Percentiles rank a stretch among this genome's conserved stretches.
phyloP scores from a whole-genome alignment of 495 filamentous ascomycete genomes.

The Penicillium malachiteum region DNA sequence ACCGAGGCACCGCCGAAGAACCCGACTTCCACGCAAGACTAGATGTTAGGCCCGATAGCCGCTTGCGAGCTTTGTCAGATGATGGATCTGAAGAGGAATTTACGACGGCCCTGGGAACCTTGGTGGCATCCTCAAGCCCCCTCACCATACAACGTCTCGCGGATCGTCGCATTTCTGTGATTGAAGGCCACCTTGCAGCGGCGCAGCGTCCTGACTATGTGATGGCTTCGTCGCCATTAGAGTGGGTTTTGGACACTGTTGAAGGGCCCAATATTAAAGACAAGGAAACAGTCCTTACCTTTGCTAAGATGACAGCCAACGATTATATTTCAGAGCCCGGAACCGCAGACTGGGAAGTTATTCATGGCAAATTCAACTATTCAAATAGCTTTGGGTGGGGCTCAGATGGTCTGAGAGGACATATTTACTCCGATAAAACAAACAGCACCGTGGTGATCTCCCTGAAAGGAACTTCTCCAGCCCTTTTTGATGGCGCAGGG shows the following conservation, averaged over 20 bases:
- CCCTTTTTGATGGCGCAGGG: constrained; percentile 90
- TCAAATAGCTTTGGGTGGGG: constrained; percentile 88
- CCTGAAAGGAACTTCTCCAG: constrained; percentile 85
- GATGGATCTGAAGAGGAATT: constrained; percentile 53
- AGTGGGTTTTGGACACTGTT: constrained; percentile 83
- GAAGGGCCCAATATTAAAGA: constrained; percentile 79
- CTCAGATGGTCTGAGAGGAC: constrained; percentile 82
- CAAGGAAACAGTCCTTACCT: constrained; percentile 76
- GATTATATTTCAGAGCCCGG: constrained; percentile 77
- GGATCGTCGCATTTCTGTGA: constrained; percentile 70
- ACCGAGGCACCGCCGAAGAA: constrained; percentile 75
- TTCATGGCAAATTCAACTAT: constrained; percentile 76
- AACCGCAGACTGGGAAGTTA: constrained; percentile 78
- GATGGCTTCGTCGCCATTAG: constrained; percentile 59
- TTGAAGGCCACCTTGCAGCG: constrained; percentile 72
- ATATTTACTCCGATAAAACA: constrained; percentile 82
- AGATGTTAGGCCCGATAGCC: constrained; percentile 65
- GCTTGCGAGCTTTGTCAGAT: constrained; percentile 63
- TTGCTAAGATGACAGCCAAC: constrained; percentile 84
- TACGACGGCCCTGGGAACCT: constrained; percentile 21
- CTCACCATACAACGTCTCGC: constrained; percentile 74
- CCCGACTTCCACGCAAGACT: constrained; percentile 71
- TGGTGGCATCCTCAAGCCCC: constrained; percentile 58
- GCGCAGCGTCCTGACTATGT: constrained; percentile 62
- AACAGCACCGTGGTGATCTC: constrained; percentile 90